Conservation (phyloP, 2,329 filamentous ascomycete species). For the Claviceps humidiphila region DNA sequence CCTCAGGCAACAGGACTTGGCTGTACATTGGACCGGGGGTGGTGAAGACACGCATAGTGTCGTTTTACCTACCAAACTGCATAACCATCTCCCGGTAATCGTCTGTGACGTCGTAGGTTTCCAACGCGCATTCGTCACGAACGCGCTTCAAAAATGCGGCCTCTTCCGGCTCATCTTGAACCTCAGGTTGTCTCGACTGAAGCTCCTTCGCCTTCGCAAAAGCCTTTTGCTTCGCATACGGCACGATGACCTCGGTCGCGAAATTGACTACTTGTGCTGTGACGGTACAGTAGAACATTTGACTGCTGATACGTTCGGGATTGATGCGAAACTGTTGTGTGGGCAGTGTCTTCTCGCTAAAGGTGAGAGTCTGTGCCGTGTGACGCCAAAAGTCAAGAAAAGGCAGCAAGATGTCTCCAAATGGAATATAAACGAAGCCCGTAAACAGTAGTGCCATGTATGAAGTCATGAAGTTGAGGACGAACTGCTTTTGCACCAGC, state of each 20-base stretch:
- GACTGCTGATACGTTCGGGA: constrained; percentile 67
- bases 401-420: constrained; percentile 70
- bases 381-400: constrained; percentile 72
- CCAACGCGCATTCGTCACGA: constrained; percentile 68
- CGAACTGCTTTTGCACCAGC: constrained; percentile 83
- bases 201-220: constrained; percentile 70
- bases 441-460: constrained; percentile 88
- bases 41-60: not conserved
- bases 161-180: constrained; percentile 64
- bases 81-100: constrained; percentile 93
- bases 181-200: constrained; percentile 41
- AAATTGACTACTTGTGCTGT: constrained; percentile 88
- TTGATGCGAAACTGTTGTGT: constrained; percentile 66
- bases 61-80: constrained; percentile 44
- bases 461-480: constrained; percentile 92
- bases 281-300: constrained; percentile 92
- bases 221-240: constrained; percentile 67
- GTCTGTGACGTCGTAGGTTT: constrained; percentile 74
- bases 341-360: constrained; percentile 58
- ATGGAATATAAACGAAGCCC: constrained; percentile 88
- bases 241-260: constrained; percentile 70
- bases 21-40: too few relatives aligned
- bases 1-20: too few relatives aligned
- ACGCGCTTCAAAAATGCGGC: constrained; percentile 68
- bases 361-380: constrained; percentile 61